Base-by-base conservation (phyloP, 2,329 filamentous ascomycete species). In the Colletotrichum karsti region DNA sequence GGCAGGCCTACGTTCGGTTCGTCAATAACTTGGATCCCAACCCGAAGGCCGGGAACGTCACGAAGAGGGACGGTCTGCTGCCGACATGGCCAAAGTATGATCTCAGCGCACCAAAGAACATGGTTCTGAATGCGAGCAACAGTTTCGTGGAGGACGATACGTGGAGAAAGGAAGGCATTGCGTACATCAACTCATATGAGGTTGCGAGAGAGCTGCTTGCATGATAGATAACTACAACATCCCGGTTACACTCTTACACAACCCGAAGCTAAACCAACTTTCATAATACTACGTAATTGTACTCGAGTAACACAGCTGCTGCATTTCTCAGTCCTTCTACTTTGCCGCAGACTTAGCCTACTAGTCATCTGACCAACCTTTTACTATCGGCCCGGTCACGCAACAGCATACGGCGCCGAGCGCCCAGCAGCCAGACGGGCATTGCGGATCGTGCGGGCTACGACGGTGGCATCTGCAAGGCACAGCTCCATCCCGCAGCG, bases 81-180 rank as follows among this genome's bases (percentile, higher is more conserved):
- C 81, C 82, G 1, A 50, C 70, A 10, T 85, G 83, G 83, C 83
- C 82, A 1, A 72, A 70, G 30, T 85, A 85, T 61, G 71, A 78
- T 57, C 67, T 80, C 1, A 63, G 72, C 0, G 67, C 70, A 2
- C 83, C 84, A 3, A 76, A 73, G 65, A 86, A 85, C 28, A 79
- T 84, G 74, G 81, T 85, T 4, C 66, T 85, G 1, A 84, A 84
- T 70, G 80, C 80, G 5, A 82, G 80, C 12, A 71, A 73, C 20
- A 81, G 77, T 30, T 82, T 79, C 74, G 75, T 85, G 1, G 85
- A 87, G 69, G 73, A 77, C 2, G 84, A 87, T 69, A 84, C 78
- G 1, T 86, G 80, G 74, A 78, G 84, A 39, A 81, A 80, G 46
- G 82, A 84, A 67, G 81, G 78, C 1, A 86, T 86, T 35, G 78